These are phyloP conservation scores for Nicotiana attenuata DNA, from an alignment of 257 asterid genomes.

Conservation along the genomic window DNA sequence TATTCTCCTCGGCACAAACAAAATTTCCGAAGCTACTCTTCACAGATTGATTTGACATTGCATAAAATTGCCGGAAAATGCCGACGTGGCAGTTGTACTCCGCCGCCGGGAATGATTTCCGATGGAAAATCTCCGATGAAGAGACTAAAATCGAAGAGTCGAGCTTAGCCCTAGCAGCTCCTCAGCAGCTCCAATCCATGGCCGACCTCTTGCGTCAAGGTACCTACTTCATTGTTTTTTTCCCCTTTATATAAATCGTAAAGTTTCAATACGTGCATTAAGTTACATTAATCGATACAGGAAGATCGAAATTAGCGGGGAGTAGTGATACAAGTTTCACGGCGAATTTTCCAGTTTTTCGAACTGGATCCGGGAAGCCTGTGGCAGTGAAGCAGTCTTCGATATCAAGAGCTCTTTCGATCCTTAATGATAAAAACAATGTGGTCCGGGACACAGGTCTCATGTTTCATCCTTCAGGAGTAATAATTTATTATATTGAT, in stretches of 20 bases:
- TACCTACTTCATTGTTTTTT: slow-evolving; percentile 5
- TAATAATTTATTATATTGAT: not conserved
- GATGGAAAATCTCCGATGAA: slow-evolving; percentile 50
- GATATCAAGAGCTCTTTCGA: slow-evolving; percentile 57
- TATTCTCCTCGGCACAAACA: no score
- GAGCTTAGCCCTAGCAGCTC: slow-evolving; percentile 19
- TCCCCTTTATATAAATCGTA: not conserved
- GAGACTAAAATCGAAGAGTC: slow-evolving; percentile 23
- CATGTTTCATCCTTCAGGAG: not conserved
- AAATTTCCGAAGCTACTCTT: no score
- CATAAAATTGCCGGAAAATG: slow-evolving; percentile 37
- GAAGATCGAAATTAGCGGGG: slow-evolving; percentile 53
- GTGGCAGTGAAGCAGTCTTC: slow-evolving; percentile 57
- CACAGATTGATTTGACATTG: no score
- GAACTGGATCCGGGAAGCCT: slow-evolving; percentile 63
- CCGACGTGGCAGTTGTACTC: slow-evolving; percentile 76
- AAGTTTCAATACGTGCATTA: not conserved
- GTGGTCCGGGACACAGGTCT: not conserved
- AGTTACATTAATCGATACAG: slow-evolving; percentile 18
- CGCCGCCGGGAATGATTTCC: slow-evolving; percentile 46
- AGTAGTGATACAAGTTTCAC: slow-evolving; percentile 18
- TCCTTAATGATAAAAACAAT: slow-evolving; percentile 44
- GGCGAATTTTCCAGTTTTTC: slow-evolving; percentile 44
- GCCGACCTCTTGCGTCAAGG: slow-evolving; percentile 83
- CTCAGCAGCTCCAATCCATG: slow-evolving; percentile 72